Conservation (phyloP, 2,329 filamentous ascomycete species). For the Aureobasidium melanogenum region DNA sequence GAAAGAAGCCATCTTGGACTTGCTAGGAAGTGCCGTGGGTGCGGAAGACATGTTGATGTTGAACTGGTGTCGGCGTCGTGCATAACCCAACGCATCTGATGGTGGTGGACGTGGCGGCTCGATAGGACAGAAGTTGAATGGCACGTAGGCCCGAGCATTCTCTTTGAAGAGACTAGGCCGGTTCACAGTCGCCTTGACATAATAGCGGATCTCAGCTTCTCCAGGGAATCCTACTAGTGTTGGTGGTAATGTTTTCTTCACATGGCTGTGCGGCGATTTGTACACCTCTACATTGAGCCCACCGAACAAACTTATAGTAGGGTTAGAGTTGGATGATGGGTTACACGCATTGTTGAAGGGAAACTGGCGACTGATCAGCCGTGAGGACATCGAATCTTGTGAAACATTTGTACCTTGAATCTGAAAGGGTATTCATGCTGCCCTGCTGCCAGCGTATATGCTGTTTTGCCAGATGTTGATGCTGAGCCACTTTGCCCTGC, state of each 20-base stretch:
- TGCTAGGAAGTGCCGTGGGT: conserved; percentile 19
- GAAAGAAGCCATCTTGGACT: conserved; percentile 48
- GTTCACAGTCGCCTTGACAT: conserved; percentile 88
- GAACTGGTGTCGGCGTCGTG: conserved; percentile 61
- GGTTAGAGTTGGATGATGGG: conserved; percentile 32
- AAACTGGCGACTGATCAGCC: conserved; percentile 25
- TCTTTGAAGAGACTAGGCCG: conserved; percentile 84
- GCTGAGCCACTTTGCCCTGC: background rate
- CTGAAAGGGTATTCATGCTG: conserved; percentile 68
- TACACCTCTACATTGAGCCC: conserved; percentile 38
- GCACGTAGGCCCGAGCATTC: conserved; percentile 59
- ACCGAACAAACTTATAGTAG: conserved; percentile 33
- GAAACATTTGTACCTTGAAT: conserved; percentile 53
- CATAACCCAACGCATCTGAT: conserved; percentile 72
- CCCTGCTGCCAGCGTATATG: conserved; percentile 57
- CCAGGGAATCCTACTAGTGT: conserved; percentile 80
- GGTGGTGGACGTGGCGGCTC: conserved; percentile 68
- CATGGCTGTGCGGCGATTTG: conserved; percentile 49
- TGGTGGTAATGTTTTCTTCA: conserved; percentile 79
- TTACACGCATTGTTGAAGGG: conserved; percentile 65
- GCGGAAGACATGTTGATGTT: conserved; percentile 18
- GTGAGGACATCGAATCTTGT: background rate
- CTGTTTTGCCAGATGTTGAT: conserved; percentile 22
- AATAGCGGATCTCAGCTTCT: conserved; percentile 87
- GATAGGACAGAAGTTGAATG: conserved; percentile 84